phyloP scores from a whole-genome alignment of 2,329 filamentous ascomycete genomes.

The Cladosporium sphaerospermum region DNA sequence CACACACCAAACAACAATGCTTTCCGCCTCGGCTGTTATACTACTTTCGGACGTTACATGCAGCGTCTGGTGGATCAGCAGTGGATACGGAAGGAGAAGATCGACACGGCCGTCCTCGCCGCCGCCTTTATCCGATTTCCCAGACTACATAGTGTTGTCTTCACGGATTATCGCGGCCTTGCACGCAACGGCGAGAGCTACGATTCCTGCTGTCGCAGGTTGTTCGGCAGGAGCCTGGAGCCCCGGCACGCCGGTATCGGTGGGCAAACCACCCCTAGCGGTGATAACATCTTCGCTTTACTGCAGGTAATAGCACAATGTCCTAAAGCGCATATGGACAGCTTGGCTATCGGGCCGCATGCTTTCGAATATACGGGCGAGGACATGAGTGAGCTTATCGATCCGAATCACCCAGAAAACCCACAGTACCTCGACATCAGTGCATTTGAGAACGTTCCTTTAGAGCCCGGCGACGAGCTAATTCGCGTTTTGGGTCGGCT shows the following conservation, averaged over 20 bases:
- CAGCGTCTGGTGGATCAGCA: neutral
- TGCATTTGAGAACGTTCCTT: neutral
- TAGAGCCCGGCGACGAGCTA: neutral
- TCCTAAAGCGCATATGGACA: neutral
- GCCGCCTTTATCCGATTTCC: neutral
- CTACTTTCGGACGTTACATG: neutral
- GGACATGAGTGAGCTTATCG: neutral
- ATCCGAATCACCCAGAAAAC: neutral
- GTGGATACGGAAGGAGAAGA: neutral
- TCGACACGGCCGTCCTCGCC: neutral
- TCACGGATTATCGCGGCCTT: slow-evolving; percentile 6
- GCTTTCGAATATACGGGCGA: neutral
- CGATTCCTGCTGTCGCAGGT: neutral
- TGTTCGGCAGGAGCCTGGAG: slow-evolving; percentile 8
- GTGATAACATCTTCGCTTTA: neutral
- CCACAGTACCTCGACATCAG: neutral
- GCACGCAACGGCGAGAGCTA: slow-evolving; percentile 5
- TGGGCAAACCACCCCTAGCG: neutral
- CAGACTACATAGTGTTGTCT: neutral
- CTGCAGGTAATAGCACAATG: neutral
- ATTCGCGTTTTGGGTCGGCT: neutral
- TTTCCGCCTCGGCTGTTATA: neutral
- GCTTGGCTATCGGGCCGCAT: neutral
- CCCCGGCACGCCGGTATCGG: neutral
- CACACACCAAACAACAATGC: neutral